phyloP scores from a whole-genome alignment of 2,329 filamentous ascomycete species.

The Herpotrichia juniperi region DNA sequence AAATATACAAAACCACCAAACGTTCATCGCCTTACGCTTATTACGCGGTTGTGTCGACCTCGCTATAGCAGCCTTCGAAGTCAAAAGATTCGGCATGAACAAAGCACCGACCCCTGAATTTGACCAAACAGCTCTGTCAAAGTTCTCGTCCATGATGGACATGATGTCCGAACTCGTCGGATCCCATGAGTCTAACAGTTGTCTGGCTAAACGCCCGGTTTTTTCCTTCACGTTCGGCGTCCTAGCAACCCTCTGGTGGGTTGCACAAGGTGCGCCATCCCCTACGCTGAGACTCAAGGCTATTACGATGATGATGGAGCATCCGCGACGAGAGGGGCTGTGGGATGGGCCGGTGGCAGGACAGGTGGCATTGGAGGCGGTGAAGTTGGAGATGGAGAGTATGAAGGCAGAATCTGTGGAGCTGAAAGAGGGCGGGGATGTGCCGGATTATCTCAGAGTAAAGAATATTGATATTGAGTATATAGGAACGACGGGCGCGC shows the following conservation, averaged over 20 bases:
- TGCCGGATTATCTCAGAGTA: constrained; percentile 10
- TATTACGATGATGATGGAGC: constrained; percentile 29
- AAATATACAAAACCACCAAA: constrained; percentile 1
- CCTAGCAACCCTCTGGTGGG: constrained; percentile 31
- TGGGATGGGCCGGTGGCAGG: constrained; percentile 67
- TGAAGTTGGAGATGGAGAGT: constrained; percentile 33
- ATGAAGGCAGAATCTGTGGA: constrained; percentile 18
- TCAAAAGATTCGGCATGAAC: constrained; percentile 1
- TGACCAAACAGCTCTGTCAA: constrained; percentile 18
- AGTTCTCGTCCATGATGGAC: constrained; percentile 11
- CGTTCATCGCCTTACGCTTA: constrained; percentile 14
- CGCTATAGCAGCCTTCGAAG: constrained; percentile 9
- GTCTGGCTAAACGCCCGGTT: constrained; percentile 18
- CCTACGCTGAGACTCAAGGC: constrained; percentile 27
- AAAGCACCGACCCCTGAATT: constrained; percentile 12
- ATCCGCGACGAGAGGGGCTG: constrained; percentile 56
- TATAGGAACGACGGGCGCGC: constrained; percentile 25
- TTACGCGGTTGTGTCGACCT: constrained; percentile 10
- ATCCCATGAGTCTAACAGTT: constrained; percentile 5
- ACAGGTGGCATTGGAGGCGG: constrained; percentile 28
- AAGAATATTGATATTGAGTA: constrained; percentile 21
- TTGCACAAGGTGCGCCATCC: constrained; percentile 26
- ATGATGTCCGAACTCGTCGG: constrained; percentile 19
- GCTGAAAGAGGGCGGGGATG: background rate
- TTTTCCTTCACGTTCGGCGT: constrained; percentile 33